Conservation (phyloP, 2,329 filamentous ascomycete species). For the Cladobotryum protrusum region DNA sequence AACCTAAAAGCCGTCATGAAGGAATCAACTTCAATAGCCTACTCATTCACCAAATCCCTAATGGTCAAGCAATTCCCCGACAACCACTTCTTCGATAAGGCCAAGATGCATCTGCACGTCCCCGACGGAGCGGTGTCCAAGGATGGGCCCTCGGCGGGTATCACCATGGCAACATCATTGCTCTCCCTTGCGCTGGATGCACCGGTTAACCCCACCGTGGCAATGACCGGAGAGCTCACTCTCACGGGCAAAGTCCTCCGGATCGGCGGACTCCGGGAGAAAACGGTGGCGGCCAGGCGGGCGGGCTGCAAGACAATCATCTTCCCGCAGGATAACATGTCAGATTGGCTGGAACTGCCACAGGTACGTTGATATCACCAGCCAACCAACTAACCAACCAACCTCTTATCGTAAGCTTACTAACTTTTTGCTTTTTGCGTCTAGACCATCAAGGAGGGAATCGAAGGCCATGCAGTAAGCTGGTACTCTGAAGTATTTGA, state of each 20-base stretch:
- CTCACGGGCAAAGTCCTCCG: conserved; percentile 93
- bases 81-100: conserved; percentile 95
- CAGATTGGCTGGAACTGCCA: conserved; percentile 94
- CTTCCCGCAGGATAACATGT: conserved; percentile 92
- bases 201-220: conserved; percentile 75
- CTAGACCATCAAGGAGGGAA: conserved; percentile 96
- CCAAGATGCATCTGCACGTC: conserved; percentile 90
- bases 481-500: conserved; percentile 96
- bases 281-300: conserved; percentile 89
- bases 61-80: conserved; percentile 80
- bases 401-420: neutral
- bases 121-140: conserved; percentile 95
- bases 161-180: conserved; percentile 95
- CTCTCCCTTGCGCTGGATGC: conserved; percentile 77
- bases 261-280: conserved; percentile 90
- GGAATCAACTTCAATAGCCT: conserved; percentile 90
- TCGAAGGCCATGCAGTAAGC: conserved; percentile 81
- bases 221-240: conserved; percentile 97
- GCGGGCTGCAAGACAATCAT: conserved; percentile 91
- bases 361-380: conserved; percentile 60
- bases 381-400: neutral
- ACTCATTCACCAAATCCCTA: conserved; percentile 88
- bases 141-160: conserved; percentile 86
- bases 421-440: neutral
- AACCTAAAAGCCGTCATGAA: conserved; percentile 98